These are phyloP conservation scores for Amanita fuliginea DNA, from an alignment of 768 basidiomycete species.

Conservation along the genomic window DNA sequence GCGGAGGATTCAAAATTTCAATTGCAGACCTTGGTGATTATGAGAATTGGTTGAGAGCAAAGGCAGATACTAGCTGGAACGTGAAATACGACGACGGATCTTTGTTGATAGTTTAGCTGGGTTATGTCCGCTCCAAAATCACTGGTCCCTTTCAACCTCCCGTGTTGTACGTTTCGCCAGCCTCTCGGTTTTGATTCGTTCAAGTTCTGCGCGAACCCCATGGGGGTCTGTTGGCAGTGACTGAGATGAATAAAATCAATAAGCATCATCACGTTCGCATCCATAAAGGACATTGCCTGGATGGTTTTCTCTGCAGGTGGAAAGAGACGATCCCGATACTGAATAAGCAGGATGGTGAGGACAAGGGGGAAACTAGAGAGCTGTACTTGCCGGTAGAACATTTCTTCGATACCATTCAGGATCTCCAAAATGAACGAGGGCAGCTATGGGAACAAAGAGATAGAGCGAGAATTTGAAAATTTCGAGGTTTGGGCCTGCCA, in stretches of 20 bases:
- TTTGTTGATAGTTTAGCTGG: slow-evolving; percentile 16
- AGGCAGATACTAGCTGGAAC: slow-evolving; percentile 17
- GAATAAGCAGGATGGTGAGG: neutral
- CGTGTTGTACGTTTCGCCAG: slow-evolving; percentile 35
- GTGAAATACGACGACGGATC: slow-evolving; percentile 31
- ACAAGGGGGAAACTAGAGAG: neutral
- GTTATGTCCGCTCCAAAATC: neutral
- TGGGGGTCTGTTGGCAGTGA: slow-evolving; percentile 56
- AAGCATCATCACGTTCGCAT: neutral
- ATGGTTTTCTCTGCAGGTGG: slow-evolving; percentile 47
- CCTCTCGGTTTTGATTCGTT: slow-evolving; percentile 56
- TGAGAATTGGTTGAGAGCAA: slow-evolving; percentile 21
- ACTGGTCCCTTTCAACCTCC: slow-evolving; percentile 20
- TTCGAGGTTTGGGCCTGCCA: slow-evolving; percentile 78
- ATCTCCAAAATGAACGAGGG: slow-evolving; percentile 79
- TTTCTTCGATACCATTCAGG: slow-evolving; percentile 76
- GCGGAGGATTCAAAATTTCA: slow-evolving; percentile 63
- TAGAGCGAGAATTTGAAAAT: slow-evolving; percentile 86
- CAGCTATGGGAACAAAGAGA: slow-evolving; percentile 73
- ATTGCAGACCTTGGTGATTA: slow-evolving; percentile 42
- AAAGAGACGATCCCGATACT: slow-evolving; percentile 71
- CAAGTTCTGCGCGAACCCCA: slow-evolving; percentile 57
- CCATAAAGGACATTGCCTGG: slow-evolving; percentile 23
- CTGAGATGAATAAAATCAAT: slow-evolving; percentile 18
- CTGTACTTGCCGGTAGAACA: slow-evolving; percentile 54